Percentiles rank a stretch among this genome's conserved stretches.
Conservation (phyloP, 768 basidiomycete genomes). For the Cystoderma amianthinum region DNA sequence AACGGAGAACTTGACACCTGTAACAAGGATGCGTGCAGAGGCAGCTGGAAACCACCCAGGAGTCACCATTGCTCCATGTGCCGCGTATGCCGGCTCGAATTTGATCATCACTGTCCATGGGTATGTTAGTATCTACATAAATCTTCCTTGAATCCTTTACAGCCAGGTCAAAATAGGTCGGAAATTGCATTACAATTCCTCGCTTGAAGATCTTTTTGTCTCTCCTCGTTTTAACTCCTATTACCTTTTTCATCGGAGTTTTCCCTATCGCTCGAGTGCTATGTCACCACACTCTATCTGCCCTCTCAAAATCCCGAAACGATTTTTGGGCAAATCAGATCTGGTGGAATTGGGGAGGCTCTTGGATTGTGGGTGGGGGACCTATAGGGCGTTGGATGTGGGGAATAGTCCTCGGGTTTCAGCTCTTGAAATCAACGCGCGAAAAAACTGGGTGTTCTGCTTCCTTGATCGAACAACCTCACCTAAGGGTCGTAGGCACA, state of each 20-base stretch:
- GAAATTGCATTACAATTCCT: conserved; percentile 32
- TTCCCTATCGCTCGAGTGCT: conserved; percentile 20
- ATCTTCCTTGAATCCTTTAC: no score
- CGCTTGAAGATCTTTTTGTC: conserved; percentile 29
- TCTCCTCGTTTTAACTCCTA: conserved; percentile 23
- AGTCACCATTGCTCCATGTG: conserved; percentile 39
- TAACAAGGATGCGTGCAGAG: conserved; percentile 22
- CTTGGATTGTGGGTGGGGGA: conserved; percentile 36
- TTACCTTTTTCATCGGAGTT: conserved; percentile 18
- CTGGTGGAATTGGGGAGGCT: conserved; percentile 39
- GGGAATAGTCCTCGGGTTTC: conserved; percentile 28
- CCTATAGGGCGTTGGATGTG: conserved; percentile 34
- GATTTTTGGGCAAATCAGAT: conserved; percentile 18
- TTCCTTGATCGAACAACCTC: conserved; percentile 26
- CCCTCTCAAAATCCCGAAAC: conserved; percentile 18
- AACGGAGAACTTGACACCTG: conserved; percentile 27
- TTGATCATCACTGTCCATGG: conserved; percentile 44
- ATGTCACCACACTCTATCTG: conserved; percentile 17
- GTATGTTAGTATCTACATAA: conserved; percentile 20
- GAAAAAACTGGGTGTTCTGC: conserved; percentile 13
- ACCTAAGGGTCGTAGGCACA: conserved; percentile 21
- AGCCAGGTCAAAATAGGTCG: no score
- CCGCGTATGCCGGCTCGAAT: conserved; percentile 34
- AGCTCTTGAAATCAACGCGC: conserved; percentile 13
- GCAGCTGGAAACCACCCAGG: conserved; percentile 35